These are phyloP conservation scores for Russula abietina DNA, from an alignment of 768 basidiomycete species.

Conservation along the genomic window DNA sequence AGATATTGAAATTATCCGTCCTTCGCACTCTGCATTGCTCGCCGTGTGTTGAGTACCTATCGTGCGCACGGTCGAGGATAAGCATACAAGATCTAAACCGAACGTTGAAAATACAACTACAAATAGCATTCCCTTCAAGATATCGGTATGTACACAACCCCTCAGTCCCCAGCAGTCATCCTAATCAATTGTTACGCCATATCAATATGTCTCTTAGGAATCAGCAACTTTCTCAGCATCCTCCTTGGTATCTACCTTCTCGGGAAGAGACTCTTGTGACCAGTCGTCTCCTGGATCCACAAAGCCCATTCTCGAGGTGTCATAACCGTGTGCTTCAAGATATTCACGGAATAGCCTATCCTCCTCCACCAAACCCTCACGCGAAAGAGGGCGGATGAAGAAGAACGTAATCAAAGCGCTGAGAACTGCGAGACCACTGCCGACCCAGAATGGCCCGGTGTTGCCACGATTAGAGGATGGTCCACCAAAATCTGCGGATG, in stretches of 20 bases:
- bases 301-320: constrained; percentile 68
- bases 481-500: constrained; percentile 54
- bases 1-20: constrained; percentile 29
- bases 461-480: constrained; percentile 47
- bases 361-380: constrained; percentile 76
- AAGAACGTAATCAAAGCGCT: constrained; percentile 69
- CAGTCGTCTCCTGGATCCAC: constrained; percentile 27
- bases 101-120: not conserved
- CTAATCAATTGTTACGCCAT: not conserved
- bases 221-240: not conserved
- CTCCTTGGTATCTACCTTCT: constrained; percentile 26
- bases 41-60: not conserved
- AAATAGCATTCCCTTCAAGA: not conserved
- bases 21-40: not conserved
- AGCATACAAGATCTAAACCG: not conserved
- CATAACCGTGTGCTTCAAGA: constrained; percentile 71
- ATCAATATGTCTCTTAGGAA: not conserved
- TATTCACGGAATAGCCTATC: constrained; percentile 79
- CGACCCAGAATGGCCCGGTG: constrained; percentile 86
- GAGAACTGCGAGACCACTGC: constrained; percentile 73
- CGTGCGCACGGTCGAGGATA: not conserved
- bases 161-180: not conserved
- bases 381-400: constrained; percentile 65
- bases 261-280: constrained; percentile 22
- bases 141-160: not conserved